Evolutionary conservation across 768 basidiomycete genomes (phyloP), one percentile per base, ranked within the genome.

Genomic region (Ramaria sp.): DNA sequence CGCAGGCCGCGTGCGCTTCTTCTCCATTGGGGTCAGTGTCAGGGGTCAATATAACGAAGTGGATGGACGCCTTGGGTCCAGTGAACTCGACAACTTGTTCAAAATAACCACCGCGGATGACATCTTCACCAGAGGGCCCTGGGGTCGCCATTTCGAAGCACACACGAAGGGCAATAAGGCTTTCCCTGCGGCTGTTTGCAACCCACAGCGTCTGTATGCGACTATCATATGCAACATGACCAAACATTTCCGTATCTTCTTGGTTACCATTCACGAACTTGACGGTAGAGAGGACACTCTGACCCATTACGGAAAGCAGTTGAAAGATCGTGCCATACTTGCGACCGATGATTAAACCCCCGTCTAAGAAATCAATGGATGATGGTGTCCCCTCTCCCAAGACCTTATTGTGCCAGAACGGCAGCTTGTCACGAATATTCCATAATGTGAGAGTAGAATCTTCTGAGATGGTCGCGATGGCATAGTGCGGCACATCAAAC

Each of bases 121-220:
- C 54, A 25, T 88, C 83, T 55, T 86, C 84, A 16, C 79, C 77
- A 24, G 74, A 74, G 15, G 75, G 66, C 8, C 34, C 25, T 39
- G 77, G 77, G 39, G 77, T 73, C 24, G 79, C 72, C 34, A 69
- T 64, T 50, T 88, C 85, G 56, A 86, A 75, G 52, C 78, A 78
- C 55, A 90, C 74, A 66, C 81, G 86, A 63, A 89, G 73, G 13
- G 87, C 89, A 34, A 92, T 78, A 70, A 92, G 74, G 66, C 88
- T 90, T 57, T 89, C 86, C 22, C 89, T 78, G 43, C 85, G 80
- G 66, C 80, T 87, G 64, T 90, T 90, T 51, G 89, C 89, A 18
- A 91, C 76, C 89, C 89, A 92, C 28, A 92, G 72, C 0, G 87
- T 90, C 69, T 86, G 85, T 57, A 91, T 90, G 43, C 86, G 73